Percentiles rank a stretch among this genome's conserved stretches.
These are phyloP conservation scores for Antrodiella citrinella DNA, from an alignment of 768 basidiomycete species.

Conservation along the genomic window DNA sequence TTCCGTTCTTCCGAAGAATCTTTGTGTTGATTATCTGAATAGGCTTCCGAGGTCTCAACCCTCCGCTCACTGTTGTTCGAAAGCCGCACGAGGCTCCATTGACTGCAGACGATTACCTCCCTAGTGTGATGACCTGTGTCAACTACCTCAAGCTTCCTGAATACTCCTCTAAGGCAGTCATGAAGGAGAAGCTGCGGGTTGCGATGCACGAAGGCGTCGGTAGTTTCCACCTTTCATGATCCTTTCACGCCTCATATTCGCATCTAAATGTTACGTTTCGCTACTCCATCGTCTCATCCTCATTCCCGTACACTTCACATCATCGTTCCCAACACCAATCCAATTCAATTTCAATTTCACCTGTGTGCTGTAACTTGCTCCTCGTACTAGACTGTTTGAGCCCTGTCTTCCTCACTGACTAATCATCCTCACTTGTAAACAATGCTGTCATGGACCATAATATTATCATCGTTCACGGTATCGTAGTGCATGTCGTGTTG, in stretches of 20 bases:
- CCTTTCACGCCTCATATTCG: not conserved
- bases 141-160: conserved; percentile 96
- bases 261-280: not conserved
- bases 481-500: not conserved
- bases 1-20: conserved; percentile 1
- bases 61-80: conserved; percentile 90
- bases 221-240: conserved; percentile 93
- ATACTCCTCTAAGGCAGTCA: conserved; percentile 80
- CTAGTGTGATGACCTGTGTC: conserved; percentile 98
- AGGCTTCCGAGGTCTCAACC: conserved; percentile 92
- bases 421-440: no score
- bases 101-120: conserved; percentile 88
- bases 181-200: conserved; percentile 72
- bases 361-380: no score
- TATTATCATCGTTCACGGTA: not conserved
- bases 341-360: no score
- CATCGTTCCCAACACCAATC: no score
- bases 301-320: not conserved
- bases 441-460: no score
- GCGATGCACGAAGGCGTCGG: conserved; percentile 94
- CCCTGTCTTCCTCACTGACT: no score
- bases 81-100: conserved; percentile 93
- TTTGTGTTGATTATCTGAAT: conserved; percentile 2
- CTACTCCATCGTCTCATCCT: not conserved
- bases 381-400: no score